phyloP scores from a whole-genome alignment of 129 eudicot genomes.

The Silybum marianum region DNA sequence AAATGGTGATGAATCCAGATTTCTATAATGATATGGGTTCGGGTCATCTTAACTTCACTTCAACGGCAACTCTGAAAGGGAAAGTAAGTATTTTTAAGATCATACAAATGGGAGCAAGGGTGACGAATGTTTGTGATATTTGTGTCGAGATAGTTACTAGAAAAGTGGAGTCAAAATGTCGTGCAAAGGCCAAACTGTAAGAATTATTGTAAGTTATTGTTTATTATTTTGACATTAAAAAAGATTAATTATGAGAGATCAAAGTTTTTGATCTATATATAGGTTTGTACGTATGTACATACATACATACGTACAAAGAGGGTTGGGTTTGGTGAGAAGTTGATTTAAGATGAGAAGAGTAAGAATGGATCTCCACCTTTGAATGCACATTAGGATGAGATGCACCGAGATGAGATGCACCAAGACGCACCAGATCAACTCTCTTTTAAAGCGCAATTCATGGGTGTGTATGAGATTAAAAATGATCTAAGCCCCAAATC shows the following conservation, averaged over 20 bases:
- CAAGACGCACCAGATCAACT: too few species aligned
- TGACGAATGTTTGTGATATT: constrained; percentile 22
- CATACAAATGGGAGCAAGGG: constrained; percentile 27
- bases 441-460: too few species aligned
- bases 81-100: constrained; percentile 28
- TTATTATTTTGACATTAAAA: background rate
- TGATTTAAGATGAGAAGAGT: too few species aligned
- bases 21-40: constrained; percentile 19
- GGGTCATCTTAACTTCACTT: constrained; percentile 28
- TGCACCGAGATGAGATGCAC: too few species aligned
- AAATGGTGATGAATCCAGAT: constrained; percentile 26
- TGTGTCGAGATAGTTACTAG: constrained; percentile 18
- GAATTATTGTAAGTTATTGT: background rate
- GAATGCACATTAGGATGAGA: too few species aligned
- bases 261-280: background rate
- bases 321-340: too few species aligned
- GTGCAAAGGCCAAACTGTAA: constrained; percentile 20
- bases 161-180: constrained; percentile 33
- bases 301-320: too few species aligned
- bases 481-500: too few species aligned
- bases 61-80: constrained; percentile 19
- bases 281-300: too few species aligned
- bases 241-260: background rate
- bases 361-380: too few species aligned
- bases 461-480: too few species aligned